Base-by-base conservation (phyloP, 306 rosid species). In the Sicyos baderoa region DNA sequence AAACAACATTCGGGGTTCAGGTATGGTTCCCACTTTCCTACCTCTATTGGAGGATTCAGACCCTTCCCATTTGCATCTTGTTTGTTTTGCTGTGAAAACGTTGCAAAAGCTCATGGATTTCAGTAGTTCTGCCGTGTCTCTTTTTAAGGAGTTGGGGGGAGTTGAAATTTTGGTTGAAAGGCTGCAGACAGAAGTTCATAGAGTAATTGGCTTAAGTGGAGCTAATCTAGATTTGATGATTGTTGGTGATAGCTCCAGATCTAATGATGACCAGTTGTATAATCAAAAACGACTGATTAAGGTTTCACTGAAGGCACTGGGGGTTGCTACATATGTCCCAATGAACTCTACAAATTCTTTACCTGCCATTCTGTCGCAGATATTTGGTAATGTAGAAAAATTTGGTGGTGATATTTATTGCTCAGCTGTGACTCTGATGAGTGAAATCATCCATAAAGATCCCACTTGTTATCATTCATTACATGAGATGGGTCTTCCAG, bases 1-100 rank as follows among this genome's bases (percentile, higher is more conserved):
- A 81, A 92, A 85, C 77, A 89, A 86, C 61, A 79, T 89, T 19
- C 83, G 98, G 81, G 96, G 93, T 69, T 92, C 96, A 65, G 96
- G 98, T 80, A 92, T 92, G 98, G 98, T 92, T 82, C 96, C 98
- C 32, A 92, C 96, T 66, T 92, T 92, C 83, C 85, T 92, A 77
- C 96, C 98, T 54, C 87, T 92, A 62, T 77, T 92, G 85, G 98
- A 89, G 82, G 98, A 92, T 86, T 82, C 87, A 79, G 98, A 92
- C 79, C 88, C 84, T 74, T 78, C 73, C 68, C 98, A 92, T 62
- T 78, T 92, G 82, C 93, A 92, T 82, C 88, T 89, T 64, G 98
- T 92, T 74, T 87, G 96, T 77, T 87, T 84, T 81, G 95, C 98
- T 5, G 95, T 92, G 68, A 92, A 92, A 85, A 92, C 96, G 70